Conservation (phyloP, 2,329 filamentous ascomycete genomes). For the Monilinia fructigena region DNA sequence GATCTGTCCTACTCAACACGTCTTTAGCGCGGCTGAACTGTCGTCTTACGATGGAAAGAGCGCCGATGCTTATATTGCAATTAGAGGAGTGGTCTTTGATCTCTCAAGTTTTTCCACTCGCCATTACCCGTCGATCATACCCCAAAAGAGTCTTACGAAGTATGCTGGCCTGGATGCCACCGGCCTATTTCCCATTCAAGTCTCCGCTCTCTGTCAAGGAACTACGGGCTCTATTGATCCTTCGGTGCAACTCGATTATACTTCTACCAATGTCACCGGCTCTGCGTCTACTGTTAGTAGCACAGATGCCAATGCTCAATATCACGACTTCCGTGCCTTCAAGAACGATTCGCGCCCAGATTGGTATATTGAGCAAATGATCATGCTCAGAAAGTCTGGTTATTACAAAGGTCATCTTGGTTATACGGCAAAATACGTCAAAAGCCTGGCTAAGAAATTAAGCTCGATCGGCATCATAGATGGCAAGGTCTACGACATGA, state of each 20-base stretch:
- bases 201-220: conserved; percentile 86
- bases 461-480: conserved; percentile 77
- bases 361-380: conserved; percentile 91
- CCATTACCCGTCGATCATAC: conserved; percentile 72
- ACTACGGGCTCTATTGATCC: conserved; percentile 62
- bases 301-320: conserved; percentile 71
- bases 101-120: conserved; percentile 68
- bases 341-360: conserved; percentile 80
- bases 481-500: conserved; percentile 82
- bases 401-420: conserved; percentile 88
- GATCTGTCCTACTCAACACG: conserved; percentile 88
- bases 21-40: conserved; percentile 78
- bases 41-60: conserved; percentile 70
- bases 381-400: conserved; percentile 64
- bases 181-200: conserved; percentile 86
- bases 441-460: conserved; percentile 61
- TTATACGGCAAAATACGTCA: conserved; percentile 75
- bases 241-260: conserved; percentile 82
- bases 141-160: conserved; percentile 61
- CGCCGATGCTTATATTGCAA: conserved; percentile 67
- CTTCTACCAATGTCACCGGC: conserved; percentile 70
- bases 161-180: conserved; percentile 91
- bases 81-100: conserved; percentile 88
- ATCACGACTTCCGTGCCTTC: conserved; percentile 89
- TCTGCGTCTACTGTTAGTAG: conserved; percentile 62